Base-by-base conservation (phyloP, 1,284 basidiomycete genomes). In the Trichosporon coremiiforme region DNA sequence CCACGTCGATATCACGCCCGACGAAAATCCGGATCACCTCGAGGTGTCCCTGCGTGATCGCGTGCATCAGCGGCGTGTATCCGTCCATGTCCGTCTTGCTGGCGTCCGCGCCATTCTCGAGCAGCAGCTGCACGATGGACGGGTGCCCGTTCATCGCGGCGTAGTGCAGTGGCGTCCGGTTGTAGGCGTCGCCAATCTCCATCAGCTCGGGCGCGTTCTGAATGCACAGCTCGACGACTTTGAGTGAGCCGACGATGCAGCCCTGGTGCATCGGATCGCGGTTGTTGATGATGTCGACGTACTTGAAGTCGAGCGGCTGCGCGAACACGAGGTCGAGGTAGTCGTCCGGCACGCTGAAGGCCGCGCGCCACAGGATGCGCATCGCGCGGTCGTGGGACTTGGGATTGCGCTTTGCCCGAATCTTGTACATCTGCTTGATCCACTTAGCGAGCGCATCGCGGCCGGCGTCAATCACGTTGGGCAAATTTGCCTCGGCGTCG, bases 251-350 rank as follows among this genome's bases (percentile, higher is more conserved):
- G 8, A 90, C 89, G 66, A 95, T 93, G 10, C 94, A 90, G 2
- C 94, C 93, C 80, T 96, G 93, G 80, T 99, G 97, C n/a, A 99
- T 87, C 74, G 93, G 94, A 0, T 92, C 95, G 35, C 97, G 89
- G 38, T 92, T 93, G 80, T 98, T 99, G 86, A 99, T 99, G 78
- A 98, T 95, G 80, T 99, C 97, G 55, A 98, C 87, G 79, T 94
- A 98, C 66, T 87, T 86, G 81, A 93, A 98, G 84, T 98, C 93
- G 78, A 98, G 92, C 0, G 90, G 87, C 66, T 94, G 85, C 47
- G 90, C 89, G 22, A 94, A 84, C 66, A 95, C 91, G 62, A 92
- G 84, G 78, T 94, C 90, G 25, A 89, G 89, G 62, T 93, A 84
- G 41, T 88, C 87, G 7, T 86, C 84, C 41, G 90, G 89, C 7